Evolutionary conservation across 2,329 filamentous ascomycete species (phyloP), one percentile per base, ranked within the genome.

Genomic region (Neofusicoccum parvum): DNA sequence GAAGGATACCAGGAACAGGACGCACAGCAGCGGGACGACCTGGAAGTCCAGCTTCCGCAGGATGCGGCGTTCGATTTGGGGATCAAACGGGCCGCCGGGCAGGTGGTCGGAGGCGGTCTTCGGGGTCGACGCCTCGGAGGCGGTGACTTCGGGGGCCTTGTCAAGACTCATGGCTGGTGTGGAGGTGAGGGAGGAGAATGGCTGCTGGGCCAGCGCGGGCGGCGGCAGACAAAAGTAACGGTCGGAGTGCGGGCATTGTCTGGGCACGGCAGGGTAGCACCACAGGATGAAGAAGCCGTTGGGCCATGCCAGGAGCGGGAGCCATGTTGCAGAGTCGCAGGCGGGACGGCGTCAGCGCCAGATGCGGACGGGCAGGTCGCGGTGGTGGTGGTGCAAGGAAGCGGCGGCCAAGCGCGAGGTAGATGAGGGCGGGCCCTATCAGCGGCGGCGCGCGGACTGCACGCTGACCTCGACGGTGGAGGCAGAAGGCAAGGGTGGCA

Each of bases 1-100:
- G 60, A 76, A 76, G 62, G 72, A 72, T 1, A 74, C 71, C 9
- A 76, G 67, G 59, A 75, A 75, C 2, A 76, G 68, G n/a, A 75
- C 46, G 71, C 73, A 76, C 41, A 76, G 68, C 2, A 76, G 67
- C 5, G 74, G 74, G 9, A 76, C 46, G 15, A 76, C 71, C 2
- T 69, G 68, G 11, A 75, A 17, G 64, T 76, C 74, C 12, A 76
- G 71, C 64, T 75, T 74, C 14, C 72, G 70, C 12, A 76, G 11
- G 3, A 76, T 68, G 9, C 68, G 68, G 20, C 67, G 60, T 53
- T 76, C 74, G 15, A 71, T 71, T 15, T 65, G 67, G 17, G 66
- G 70, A 64, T 76, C 72, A 14, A 73, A 67, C 1, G 69, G 65
- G 11, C 66, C 67, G 34, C 67, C 65, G 10, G 53, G 39, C 9